These are phyloP conservation scores for Chrysoporthe cubensis DNA, from an alignment of 2,329 filamentous ascomycete species.

Conservation along the genomic window DNA sequence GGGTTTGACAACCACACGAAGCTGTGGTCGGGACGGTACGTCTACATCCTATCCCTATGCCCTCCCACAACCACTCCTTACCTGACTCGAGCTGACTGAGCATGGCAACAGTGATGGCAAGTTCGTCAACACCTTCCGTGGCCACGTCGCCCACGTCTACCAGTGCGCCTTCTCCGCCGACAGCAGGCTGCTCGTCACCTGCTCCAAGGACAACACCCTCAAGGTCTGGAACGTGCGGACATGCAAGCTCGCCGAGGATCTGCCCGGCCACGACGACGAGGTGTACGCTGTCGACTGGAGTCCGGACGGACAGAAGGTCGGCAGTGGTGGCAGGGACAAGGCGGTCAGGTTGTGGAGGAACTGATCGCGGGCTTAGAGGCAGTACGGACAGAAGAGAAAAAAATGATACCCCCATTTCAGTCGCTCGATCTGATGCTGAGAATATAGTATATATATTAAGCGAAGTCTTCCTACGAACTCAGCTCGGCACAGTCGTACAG, in stretches of 20 bases:
- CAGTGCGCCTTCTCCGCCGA: conserved; percentile 93
- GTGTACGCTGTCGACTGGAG: conserved; percentile 97
- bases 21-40: conserved; percentile 77
- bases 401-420: conserved; percentile 32
- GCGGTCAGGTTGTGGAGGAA: conserved; percentile 70
- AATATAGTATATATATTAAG: background rate
- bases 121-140: conserved; percentile 85
- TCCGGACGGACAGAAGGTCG: conserved; percentile 84
- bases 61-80: background rate
- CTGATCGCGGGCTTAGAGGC: conserved; percentile 38
- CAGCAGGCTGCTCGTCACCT: conserved; percentile 84
- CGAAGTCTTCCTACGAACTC: background rate
- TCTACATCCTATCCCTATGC: conserved; percentile 34
- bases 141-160: conserved; percentile 89
- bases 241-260: conserved; percentile 77
- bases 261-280: conserved; percentile 90
- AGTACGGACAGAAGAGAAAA: background rate
- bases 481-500: background rate
- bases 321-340: conserved; percentile 93
- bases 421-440: background rate
- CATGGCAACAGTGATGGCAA: conserved; percentile 58
- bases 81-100: background rate
- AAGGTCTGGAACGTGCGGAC: conserved; percentile 94
- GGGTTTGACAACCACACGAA: conserved; percentile 96
- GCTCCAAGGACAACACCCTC: conserved; percentile 88